Evolutionary conservation across 768 basidiomycete species (phyloP), one percentile per base, ranked within the genome.

Genomic region (Mrakia blollopis): DNA sequence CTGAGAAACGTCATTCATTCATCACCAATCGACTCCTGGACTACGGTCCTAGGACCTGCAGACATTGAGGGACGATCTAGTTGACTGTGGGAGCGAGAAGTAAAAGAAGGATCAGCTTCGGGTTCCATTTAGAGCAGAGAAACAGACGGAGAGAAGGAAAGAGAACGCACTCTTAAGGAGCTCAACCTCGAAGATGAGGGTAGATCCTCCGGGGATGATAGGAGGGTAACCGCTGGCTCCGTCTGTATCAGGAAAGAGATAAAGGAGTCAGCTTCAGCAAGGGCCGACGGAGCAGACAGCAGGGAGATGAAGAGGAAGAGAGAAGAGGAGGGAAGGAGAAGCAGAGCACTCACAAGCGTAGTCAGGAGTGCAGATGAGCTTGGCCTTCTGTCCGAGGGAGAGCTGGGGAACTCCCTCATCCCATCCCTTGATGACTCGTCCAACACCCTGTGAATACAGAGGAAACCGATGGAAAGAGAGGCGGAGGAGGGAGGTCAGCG

Each of bases 301-400:
- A n/a, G 28, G 25, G 57, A 57, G 13, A 13, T 8, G 23, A 0
- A 7, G 57, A 57, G 57, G 28, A 9, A 28, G 57, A 3, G n/a
- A 4, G 25, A 21, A 21, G 47, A 18, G 47, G 28, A n/a, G 28
- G 3, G 30, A 39, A 18, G 63, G 13, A 10, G 44, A 47, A 7
- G 14, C 16, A 50, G 21, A 50, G 7, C 4, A 50, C 57, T 57
- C 25, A 57, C 57, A 74, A 39, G 69, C 67, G 81, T 83, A 84
- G 80, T 84, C 71, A 57, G 71, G 71, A 14, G 71, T 72, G 71
- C 82, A 83, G 76, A 47, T 61, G 62, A 84, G 79, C 79, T 80
- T 82, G 80, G 84, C 84, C 81, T 84, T 84, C 79, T 83, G 79
- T 23, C 84, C 84, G 44, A 83, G 76, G 72, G 81, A 82, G 63